phyloP scores from a whole-genome alignment of 768 basidiomycete genomes.

The Psilocybe subaeruginosa region DNA sequence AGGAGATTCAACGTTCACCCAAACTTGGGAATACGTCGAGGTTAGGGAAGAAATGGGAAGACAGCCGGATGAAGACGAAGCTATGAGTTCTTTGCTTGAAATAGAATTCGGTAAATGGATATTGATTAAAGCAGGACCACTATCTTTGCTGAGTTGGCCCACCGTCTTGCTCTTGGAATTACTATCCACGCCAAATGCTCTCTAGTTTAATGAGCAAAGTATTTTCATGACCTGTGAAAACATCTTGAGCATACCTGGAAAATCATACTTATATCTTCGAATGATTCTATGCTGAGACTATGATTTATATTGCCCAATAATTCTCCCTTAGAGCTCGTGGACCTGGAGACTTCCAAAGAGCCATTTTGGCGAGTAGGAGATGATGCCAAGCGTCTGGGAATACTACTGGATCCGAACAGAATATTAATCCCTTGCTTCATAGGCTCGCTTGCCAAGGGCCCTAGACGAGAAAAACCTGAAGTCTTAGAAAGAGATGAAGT shows the following conservation, averaged over 20 bases:
- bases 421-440: conserved; percentile 25
- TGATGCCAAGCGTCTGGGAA: conserved; percentile 10
- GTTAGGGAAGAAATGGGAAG: not conserved
- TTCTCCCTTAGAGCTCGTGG: not conserved
- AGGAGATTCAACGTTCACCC: conserved; percentile 4
- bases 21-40: conserved; percentile 7
- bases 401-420: conserved; percentile 21
- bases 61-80: not conserved
- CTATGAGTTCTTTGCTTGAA: not conserved
- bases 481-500: conserved; percentile 14
- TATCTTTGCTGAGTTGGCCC: not conserved
- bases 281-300: conserved; percentile 20
- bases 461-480: conserved; percentile 23
- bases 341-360: conserved; percentile 1
- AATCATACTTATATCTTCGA: conserved; percentile 18
- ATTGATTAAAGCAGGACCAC: not conserved
- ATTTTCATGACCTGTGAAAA: not conserved
- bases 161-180: not conserved
- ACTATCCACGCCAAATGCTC: conserved; percentile 1
- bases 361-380: conserved; percentile 7
- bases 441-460: conserved; percentile 29
- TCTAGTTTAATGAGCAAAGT: not conserved
- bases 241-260: conserved; percentile 6
- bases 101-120: not conserved
- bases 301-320: not conserved